Percentiles rank a stretch among this genome's conserved stretches.
phyloP scores from a whole-genome alignment of 2,329 filamentous ascomycete species.

The Calonectria hawksworthii region DNA sequence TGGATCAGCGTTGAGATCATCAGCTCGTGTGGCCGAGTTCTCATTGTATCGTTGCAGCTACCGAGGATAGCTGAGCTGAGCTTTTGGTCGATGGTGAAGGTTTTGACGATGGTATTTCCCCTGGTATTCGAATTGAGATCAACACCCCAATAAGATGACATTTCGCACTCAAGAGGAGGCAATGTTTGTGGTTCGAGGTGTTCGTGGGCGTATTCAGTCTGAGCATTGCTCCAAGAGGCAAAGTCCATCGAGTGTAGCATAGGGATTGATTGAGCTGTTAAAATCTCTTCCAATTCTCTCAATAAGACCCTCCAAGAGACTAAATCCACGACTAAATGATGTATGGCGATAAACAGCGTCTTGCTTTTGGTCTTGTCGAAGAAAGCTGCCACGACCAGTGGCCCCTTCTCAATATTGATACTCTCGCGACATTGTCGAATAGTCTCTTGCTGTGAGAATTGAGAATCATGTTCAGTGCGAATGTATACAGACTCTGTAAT shows the following conservation, averaged over 20 bases:
- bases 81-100: not conserved
- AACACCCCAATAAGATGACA: constrained; percentile 2
- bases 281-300: not conserved
- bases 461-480: not conserved
- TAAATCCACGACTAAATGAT: not conserved
- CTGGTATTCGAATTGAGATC: not conserved
- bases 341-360: not conserved
- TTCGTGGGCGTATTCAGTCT: not conserved
- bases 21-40: constrained; percentile 25
- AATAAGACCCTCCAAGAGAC: not conserved
- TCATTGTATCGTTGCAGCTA: constrained; percentile 17
- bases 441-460: not conserved
- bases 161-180: not conserved
- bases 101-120: not conserved
- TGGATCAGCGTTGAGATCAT: constrained; percentile 25
- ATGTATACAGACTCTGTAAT: not conserved
- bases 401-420: not conserved
- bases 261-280: not conserved
- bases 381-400: not conserved
- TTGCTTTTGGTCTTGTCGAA: not conserved
- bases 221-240: not conserved
- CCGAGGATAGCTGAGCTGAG: constrained; percentile 19
- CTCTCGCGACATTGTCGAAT: not conserved
- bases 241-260: not conserved
- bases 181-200: not conserved